These are phyloP conservation scores for Suhomyces tanzawaensis DNA, from an alignment of 805 yeast species.

Conservation along the genomic window DNA sequence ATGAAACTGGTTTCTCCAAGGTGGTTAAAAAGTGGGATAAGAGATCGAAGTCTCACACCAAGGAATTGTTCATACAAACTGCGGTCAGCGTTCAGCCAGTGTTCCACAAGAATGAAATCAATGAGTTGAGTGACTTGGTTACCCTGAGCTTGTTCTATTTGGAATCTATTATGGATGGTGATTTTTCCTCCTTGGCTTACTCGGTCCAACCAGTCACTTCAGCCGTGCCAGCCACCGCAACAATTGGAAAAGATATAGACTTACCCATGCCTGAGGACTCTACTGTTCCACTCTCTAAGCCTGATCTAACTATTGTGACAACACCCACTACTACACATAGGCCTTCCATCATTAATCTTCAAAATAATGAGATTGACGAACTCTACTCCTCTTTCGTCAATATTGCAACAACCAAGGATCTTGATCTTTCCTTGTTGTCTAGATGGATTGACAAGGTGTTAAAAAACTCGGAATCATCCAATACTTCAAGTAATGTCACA, in stretches of 20 bases:
- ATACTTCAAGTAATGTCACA: not conserved
- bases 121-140: constrained; percentile 76
- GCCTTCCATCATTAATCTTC: constrained; percentile 11
- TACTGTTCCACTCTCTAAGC: not conserved
- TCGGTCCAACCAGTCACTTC: not conserved
- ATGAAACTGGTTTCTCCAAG: constrained; percentile 94
- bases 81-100: constrained; percentile 97
- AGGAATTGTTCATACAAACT: constrained; percentile 84
- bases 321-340: not conserved
- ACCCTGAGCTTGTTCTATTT: constrained; percentile 67
- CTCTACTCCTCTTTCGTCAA: constrained; percentile 67
- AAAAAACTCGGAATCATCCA: constrained; percentile 5
- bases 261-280: constrained; percentile 2
- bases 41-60: constrained; percentile 89
- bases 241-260: not conserved
- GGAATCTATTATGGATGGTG: constrained; percentile 56
- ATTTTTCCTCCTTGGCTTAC: constrained; percentile 31
- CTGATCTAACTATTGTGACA: not conserved
- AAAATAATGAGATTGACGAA: constrained; percentile 60
- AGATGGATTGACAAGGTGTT: constrained; percentile 41
- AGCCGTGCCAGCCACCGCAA: constrained; percentile 1
- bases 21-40: constrained; percentile 98
- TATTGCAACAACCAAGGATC: constrained; percentile 44
- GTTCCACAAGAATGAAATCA: constrained; percentile 84
- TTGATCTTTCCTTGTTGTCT: constrained; percentile 33